Evolutionary conservation across 2,329 filamentous ascomycete species (phyloP).

Genomic region (Cercospora brassicicola): DNA sequence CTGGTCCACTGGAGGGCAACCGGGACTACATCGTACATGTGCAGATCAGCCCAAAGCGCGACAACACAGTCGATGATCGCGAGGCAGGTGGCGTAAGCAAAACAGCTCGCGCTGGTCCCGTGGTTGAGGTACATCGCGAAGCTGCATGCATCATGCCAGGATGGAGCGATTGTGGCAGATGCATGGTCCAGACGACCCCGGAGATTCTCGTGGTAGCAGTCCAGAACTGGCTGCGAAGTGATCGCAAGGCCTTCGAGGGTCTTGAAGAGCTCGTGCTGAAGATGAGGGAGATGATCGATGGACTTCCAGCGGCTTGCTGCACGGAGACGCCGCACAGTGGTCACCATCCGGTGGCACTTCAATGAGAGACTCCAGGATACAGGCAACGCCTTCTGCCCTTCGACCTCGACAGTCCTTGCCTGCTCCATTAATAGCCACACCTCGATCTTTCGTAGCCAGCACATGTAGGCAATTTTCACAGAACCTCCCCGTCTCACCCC

Average conservation of each 20-base stretch:
- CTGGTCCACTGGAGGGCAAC: not conserved
- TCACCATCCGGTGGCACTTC: not conserved
- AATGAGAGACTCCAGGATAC: not conserved
- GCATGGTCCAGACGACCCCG: not conserved
- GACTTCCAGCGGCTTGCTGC: not conserved
- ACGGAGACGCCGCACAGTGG: not conserved
- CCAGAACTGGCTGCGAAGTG: not conserved
- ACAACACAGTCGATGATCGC: not conserved
- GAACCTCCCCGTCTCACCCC: too few relatives aligned
- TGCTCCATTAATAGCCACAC: not conserved
- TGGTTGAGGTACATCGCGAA: conserved; percentile 11
- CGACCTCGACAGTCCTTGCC: not conserved
- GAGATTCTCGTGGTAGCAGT: not conserved
- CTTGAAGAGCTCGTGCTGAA: not conserved
- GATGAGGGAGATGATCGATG: not conserved
- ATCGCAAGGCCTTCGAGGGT: not conserved
- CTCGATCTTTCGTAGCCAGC: not conserved
- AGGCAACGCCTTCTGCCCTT: not conserved
- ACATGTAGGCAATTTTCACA: too few relatives aligned
- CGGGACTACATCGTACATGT: conserved; percentile 5
- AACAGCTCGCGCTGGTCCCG: not conserved
- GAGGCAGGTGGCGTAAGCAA: not conserved
- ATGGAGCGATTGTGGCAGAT: conserved; percentile 11
- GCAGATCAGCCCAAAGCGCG: not conserved
- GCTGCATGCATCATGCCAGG: conserved; percentile 20